Evolutionary conservation across 768 basidiomycete species (phyloP).

Genomic region (Agrocybe pediades): DNA sequence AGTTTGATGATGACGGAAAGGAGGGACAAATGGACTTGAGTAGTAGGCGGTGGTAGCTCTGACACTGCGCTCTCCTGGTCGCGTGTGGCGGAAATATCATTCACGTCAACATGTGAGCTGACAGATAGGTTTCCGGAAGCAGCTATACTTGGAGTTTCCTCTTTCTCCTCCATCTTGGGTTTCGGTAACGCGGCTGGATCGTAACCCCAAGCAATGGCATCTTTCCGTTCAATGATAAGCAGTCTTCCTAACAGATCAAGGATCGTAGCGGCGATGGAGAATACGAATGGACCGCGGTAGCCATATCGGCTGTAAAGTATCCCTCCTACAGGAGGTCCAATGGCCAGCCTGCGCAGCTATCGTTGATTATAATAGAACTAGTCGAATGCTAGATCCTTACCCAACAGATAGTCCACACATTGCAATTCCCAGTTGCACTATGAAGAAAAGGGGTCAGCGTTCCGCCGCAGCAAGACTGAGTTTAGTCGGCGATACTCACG

Average conservation of each 20-base stretch:
- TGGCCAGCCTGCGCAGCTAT: slow-evolving; percentile 38
- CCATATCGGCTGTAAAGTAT: slow-evolving; percentile 54
- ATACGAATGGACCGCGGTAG: slow-evolving; percentile 62
- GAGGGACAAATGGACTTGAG: slow-evolving; percentile 30
- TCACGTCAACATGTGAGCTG: not conserved
- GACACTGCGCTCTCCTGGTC: not conserved
- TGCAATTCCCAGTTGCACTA: slow-evolving; percentile 60
- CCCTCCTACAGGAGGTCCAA: slow-evolving; percentile 63
- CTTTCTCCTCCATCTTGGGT: not conserved
- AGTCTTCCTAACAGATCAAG: slow-evolving; percentile 56
- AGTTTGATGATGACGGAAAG: slow-evolving; percentile 43
- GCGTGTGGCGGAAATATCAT: not conserved
- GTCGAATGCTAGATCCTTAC: slow-evolving; percentile 24
- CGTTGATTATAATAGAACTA: slow-evolving; percentile 3
- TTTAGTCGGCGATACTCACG: slow-evolving; percentile 36
- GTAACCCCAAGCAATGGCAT: slow-evolving; percentile 48
- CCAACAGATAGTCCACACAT: slow-evolving; percentile 61
- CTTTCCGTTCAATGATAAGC: slow-evolving; percentile 58
- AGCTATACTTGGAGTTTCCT: not conserved
- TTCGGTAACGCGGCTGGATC: slow-evolving; percentile 33
- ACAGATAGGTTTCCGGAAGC: not conserved
- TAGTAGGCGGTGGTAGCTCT: not conserved
- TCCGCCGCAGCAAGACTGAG: not conserved
- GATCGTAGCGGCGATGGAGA: slow-evolving; percentile 44
- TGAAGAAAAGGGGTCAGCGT: not conserved